Conservation (phyloP, 108 stramenopile species). For the Fragilariopsis cylindrus region DNA sequence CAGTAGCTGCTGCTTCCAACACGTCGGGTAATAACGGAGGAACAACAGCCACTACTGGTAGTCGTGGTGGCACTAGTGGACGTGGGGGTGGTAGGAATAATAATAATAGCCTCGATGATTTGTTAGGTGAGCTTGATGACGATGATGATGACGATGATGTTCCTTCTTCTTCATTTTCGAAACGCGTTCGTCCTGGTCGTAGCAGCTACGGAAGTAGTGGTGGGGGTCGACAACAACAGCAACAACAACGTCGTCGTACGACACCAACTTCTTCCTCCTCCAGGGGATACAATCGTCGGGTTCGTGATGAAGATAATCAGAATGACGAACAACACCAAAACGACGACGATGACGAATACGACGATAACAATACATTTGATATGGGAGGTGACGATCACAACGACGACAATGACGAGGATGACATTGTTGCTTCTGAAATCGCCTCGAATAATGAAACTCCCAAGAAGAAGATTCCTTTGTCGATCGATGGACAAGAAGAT, state of each 20-base stretch:
- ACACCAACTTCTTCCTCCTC: too few relatives aligned
- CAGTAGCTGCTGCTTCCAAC: slow-evolving; percentile 18
- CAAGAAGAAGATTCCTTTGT: background rate
- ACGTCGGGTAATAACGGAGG: background rate
- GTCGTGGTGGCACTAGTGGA: background rate
- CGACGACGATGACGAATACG: slow-evolving; percentile 40
- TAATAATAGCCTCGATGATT: slow-evolving; percentile 45
- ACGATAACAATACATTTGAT: slow-evolving; percentile 28
- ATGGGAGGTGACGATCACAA: slow-evolving; percentile 15
- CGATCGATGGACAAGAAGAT: too few relatives aligned
- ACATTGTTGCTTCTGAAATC: background rate
- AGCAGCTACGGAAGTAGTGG: background rate
- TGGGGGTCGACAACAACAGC: background rate
- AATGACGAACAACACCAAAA: slow-evolving; percentile 16
- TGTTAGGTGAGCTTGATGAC: slow-evolving; percentile 61
- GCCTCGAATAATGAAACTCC: background rate
- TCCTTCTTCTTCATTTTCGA: too few relatives aligned
- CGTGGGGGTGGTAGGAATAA: background rate
- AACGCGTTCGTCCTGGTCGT: too few relatives aligned
- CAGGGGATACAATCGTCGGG: background rate
- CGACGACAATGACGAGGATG: too few relatives aligned
- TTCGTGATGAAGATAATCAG: slow-evolving; percentile 8
- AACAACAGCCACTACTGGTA: background rate
- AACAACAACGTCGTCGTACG: too few relatives aligned
- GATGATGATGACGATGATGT: too few relatives aligned